Base-by-base conservation (phyloP, 2,329 filamentous ascomycete species). In the Dactylonectria estremocensis region DNA sequence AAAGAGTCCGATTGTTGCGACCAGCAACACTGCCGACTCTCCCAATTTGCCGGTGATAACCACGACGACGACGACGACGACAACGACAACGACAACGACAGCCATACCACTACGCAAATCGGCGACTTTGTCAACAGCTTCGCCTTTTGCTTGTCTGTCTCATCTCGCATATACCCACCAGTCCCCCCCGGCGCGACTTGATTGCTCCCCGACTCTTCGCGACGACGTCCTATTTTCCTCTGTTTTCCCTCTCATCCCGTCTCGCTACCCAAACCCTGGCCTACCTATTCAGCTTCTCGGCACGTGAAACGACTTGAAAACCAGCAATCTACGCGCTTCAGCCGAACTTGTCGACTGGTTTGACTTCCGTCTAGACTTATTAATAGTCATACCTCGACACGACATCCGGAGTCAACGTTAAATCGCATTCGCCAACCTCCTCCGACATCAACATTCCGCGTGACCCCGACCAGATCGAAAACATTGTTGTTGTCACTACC, bases 401-500 rank as follows among this genome's bases (percentile, higher is more conserved):
- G 49, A 69, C 58, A 57, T 61, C 56, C 52, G 49, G 52, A 46
- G 18, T 61, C 35, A 68, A 69, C 52, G 49, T 54, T 57, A 65
- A 64, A 64, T 59, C 60, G 52, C 54, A 40, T 54, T 20, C 48
- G 43, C 55, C 46, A 67, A 52, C 63, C 53, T 59, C 57, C 58
- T 35, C 52, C 33, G 50, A 33, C 37, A 35, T 57, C n/a, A 56
- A 57, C 45, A 45, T 58, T 46, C 48, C 18, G 54, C 64, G 66
- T 68, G 61, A 69, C 64, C 33, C 40, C 70, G 52, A 52, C 61
- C n/a, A 40, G 63, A 75, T 69, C 67, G 58, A 71, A 76, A 74
- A 74, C 69, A 74, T 45, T 20, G 74, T 69, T n/a, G 48, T 62
- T 73, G 74, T 69, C 71, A 69, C 68, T 67, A 66, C 57, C 71